These are phyloP conservation scores for Straminergon stramineum DNA, from an alignment of 225 moss, liverwort and hornwort species.

Conservation along the genomic window DNA sequence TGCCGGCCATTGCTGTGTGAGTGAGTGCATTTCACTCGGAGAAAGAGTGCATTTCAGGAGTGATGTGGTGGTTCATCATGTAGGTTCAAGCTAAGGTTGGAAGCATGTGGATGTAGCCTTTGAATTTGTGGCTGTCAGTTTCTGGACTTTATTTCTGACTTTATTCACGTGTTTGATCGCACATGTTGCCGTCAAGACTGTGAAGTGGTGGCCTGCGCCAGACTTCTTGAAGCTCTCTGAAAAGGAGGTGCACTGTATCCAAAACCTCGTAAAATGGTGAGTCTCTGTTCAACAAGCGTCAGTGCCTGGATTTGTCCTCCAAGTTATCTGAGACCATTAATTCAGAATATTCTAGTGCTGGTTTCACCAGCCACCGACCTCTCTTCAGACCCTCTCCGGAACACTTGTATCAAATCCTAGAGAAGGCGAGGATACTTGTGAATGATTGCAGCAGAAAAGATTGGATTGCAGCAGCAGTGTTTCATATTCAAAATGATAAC, in stretches of 20 bases:
- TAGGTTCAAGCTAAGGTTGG: neutral
- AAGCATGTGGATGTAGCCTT: neutral
- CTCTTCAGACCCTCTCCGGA: neutral
- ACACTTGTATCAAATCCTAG: neutral
- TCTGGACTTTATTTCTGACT: neutral
- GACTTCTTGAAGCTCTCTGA: neutral
- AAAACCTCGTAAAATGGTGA: neutral
- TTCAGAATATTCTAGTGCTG: neutral
- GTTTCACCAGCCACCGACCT: neutral
- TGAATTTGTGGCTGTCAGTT: neutral
- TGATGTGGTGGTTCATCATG: neutral
- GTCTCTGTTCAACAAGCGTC: neutral
- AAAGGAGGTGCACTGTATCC: neutral
- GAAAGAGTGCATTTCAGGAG: neutral
- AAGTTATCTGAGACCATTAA: neutral
- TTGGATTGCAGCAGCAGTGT: neutral
- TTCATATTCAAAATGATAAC: neutral
- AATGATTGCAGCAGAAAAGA: neutral
- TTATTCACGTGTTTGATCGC: neutral
- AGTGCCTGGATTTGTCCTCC: neutral
- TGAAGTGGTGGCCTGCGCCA: neutral
- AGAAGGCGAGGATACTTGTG: neutral
- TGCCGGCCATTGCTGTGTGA: neutral
- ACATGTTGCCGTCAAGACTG: neutral
- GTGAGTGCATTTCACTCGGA: neutral